A percentile compares a stretch with the other conserved stretches of the same genome.
phyloP scores from a whole-genome alignment of 2,329 filamentous ascomycete genomes.

The Trichoderma atroviride region DNA sequence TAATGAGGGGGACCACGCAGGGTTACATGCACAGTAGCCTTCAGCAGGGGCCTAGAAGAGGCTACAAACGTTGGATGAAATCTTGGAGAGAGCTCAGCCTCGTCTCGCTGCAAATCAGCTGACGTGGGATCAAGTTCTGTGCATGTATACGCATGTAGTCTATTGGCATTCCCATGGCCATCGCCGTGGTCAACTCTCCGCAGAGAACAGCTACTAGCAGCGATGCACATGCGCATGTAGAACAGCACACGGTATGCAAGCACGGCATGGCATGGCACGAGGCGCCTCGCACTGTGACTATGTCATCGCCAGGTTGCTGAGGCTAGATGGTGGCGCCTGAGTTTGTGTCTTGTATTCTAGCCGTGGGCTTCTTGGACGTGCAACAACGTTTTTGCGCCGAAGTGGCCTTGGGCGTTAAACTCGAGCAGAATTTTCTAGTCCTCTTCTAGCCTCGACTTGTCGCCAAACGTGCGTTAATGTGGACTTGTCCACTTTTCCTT shows the following conservation, averaged over 20 bases:
- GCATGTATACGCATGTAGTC: neutral
- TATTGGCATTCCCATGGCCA: neutral
- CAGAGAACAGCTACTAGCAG: neutral
- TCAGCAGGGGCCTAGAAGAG: slow-evolving; percentile 13
- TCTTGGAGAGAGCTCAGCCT: slow-evolving; percentile 15
- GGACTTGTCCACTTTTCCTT: neutral
- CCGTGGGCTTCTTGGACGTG: neutral
- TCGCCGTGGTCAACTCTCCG: neutral
- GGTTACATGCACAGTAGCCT: neutral
- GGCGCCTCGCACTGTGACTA: slow-evolving; percentile 13
- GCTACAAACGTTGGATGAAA: neutral
- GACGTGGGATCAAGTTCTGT: slow-evolving; percentile 15
- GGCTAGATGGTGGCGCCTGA: slow-evolving; percentile 18
- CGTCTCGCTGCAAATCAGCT: slow-evolving; percentile 25
- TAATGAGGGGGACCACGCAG: slow-evolving; percentile 1
- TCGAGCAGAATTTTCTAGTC: slow-evolving; percentile 21
- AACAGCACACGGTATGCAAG: neutral
- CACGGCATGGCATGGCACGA: neutral
- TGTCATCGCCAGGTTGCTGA: neutral
- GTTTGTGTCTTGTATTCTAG: neutral
- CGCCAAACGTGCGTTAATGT: neutral
- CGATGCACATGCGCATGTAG: neutral
- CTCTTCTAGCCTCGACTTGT: slow-evolving; percentile 9
- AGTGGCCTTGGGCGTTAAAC: neutral
- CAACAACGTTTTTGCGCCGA: neutral